Conservation (phyloP, 768 basidiomycete genomes). For the Scleroderma citrinum region DNA sequence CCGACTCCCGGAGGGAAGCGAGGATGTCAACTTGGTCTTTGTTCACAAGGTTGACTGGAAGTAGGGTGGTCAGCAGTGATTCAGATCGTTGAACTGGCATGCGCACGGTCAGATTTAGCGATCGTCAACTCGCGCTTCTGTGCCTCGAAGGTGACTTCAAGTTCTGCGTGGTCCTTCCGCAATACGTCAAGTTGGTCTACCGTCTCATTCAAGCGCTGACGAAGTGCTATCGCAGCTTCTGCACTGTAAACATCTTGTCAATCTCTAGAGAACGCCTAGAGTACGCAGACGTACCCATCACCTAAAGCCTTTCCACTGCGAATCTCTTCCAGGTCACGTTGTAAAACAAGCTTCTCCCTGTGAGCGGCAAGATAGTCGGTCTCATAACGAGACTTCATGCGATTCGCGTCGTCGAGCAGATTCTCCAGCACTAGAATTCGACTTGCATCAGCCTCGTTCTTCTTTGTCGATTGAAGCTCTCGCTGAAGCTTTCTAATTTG, state of each 20-base stretch:
- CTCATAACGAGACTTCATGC: slow-evolving; percentile 88
- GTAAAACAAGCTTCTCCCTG: slow-evolving; percentile 72
- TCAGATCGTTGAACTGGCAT: background rate
- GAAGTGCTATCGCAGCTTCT: slow-evolving; percentile 83
- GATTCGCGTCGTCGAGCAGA: slow-evolving; percentile 83
- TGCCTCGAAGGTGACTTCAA: slow-evolving; percentile 64
- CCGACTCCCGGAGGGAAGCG: slow-evolving; percentile 76
- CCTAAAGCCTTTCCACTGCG: slow-evolving; percentile 78
- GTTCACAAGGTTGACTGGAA: slow-evolving; percentile 80
- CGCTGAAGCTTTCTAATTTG: slow-evolving; percentile 76
- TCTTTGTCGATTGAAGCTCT: slow-evolving; percentile 69
- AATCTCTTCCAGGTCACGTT: slow-evolving; percentile 84
- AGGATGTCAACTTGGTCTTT: slow-evolving; percentile 93
- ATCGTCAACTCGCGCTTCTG: slow-evolving; percentile 66
- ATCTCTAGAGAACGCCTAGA: background rate
- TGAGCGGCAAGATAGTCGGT: slow-evolving; percentile 81
- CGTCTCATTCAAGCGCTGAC: slow-evolving; percentile 83
- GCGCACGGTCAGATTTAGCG: slow-evolving; percentile 80
- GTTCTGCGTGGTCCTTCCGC: slow-evolving; percentile 60
- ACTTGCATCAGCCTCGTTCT: slow-evolving; percentile 72
- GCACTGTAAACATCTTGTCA: slow-evolving; percentile 40
- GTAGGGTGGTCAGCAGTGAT: slow-evolving; percentile 5
- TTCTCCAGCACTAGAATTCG: slow-evolving; percentile 84
- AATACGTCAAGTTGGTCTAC: slow-evolving; percentile 73
- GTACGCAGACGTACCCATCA: slow-evolving; percentile 55